phyloP scores from a whole-genome alignment of 441 rosid species.

The Oxalis stricta region DNA sequence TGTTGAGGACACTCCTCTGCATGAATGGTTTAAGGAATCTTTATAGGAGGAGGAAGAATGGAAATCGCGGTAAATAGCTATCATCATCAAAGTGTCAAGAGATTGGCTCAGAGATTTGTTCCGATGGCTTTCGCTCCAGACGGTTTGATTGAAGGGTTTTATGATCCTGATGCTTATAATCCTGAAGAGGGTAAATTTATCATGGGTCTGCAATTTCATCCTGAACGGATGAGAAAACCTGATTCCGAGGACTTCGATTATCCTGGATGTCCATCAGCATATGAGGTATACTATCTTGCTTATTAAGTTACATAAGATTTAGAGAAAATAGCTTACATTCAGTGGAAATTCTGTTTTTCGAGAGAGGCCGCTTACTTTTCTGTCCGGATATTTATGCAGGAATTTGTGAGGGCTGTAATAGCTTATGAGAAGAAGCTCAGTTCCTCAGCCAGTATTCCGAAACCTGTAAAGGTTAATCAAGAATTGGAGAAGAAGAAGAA shows the following conservation, averaged over 20 bases:
- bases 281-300: conserved; percentile 31
- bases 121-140: conserved; percentile 74
- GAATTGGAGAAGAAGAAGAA: conserved; percentile 66
- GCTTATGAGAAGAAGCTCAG: conserved; percentile 71
- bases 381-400: conserved; percentile 20
- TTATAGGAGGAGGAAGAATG: conserved; percentile 31
- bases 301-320: not conserved
- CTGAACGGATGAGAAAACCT: conserved; percentile 53
- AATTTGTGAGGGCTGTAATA: conserved; percentile 76
- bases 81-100: conserved; percentile 81
- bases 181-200: conserved; percentile 65
- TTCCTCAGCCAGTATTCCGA: conserved; percentile 23
- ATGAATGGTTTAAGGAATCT: conserved; percentile 53
- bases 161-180: conserved; percentile 61
- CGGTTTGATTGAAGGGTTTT: conserved; percentile 72
- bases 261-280: conserved; percentile 67
- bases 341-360: too few species aligned
- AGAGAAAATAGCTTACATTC: too few species aligned
- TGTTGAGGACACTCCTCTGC: conserved; percentile 42
- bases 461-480: conserved; percentile 28
- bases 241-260: conserved; percentile 47
- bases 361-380: not conserved
- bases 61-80: conserved; percentile 71
- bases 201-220: conserved; percentile 83
- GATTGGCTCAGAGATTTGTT: conserved; percentile 47